Evolutionary conservation across 2,329 filamentous ascomycete species (phyloP), one percentile per base, ranked within the genome.

Genomic region (Coleophoma crateriformis): DNA sequence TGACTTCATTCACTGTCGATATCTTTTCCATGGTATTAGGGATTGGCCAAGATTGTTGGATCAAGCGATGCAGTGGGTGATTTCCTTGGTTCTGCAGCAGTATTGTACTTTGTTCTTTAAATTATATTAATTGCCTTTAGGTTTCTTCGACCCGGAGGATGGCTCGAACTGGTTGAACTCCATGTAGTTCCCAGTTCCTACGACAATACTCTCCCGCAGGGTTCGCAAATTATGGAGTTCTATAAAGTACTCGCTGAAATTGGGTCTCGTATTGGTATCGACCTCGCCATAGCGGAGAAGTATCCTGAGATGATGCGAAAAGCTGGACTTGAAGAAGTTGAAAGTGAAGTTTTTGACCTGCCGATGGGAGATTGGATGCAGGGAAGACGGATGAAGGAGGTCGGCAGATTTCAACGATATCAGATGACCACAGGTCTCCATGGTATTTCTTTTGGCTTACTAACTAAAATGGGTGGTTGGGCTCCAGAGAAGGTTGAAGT

Each of bases 241-340:
- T 47, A 47, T 17, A 41, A 45, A 4, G 38, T 46, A 33, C 43
- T 47, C 22, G 34, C 43, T 13, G 34, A 41, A 5, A 27, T 17
- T 6, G 40, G 34, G 14, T 4, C 20, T 3, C 39, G 47, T 33
- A 35, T 50, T 17, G 48, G 48, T 3, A 37, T 50, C 35, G 35
- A 50, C 15, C 43, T 50, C 27, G 15, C 43, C 22, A 37, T 50
- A 14, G 48, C 48, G 1, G 43, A 35, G 13, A 50, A 46, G 12
- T 50, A 40, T 43, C 38, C 38, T 2, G 35, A 33, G 7, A 66
- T 71, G 45, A 66, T 80, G 54, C 61, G 64, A 2, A 71, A 72
- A n/a, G 75, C 73, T 0, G 79, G 79, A 1, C 81, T 81, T 52
- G 63, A 68, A 39, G 70, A 79, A 43, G 70, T 81, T 0, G 63